These are phyloP conservation scores for Chlamydomonas eustigma DNA, from an alignment of 139 green algal species.

Conservation along the genomic window DNA sequence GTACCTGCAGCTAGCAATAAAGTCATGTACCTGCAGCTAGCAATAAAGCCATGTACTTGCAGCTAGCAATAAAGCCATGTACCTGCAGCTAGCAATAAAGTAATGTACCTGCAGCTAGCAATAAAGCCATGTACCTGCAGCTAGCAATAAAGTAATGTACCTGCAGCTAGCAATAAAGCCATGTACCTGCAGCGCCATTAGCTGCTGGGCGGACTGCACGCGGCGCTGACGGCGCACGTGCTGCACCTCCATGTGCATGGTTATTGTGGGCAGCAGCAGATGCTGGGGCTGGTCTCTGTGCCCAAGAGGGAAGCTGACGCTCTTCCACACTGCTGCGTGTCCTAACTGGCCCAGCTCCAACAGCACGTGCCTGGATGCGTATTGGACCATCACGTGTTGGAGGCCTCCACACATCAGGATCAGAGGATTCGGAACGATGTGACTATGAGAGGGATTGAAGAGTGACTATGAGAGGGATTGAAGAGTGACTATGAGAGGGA, in stretches of 20 bases:
- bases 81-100: too few relatives aligned
- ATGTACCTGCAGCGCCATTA: slow-evolving; percentile 16
- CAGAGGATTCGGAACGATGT: slow-evolving; percentile 19
- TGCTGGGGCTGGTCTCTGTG: not conserved
- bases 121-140: too few relatives aligned
- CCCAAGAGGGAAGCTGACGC: not conserved
- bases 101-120: too few relatives aligned
- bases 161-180: too few relatives aligned
- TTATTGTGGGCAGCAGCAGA: not conserved
- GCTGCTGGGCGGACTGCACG: not conserved
- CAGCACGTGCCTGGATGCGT: not conserved
- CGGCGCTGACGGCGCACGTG: not conserved
- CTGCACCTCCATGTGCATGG: not conserved
- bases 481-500: slow-evolving; percentile 3
- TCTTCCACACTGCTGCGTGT: slow-evolving; percentile 10
- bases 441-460: slow-evolving; percentile 1
- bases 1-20: too few relatives aligned
- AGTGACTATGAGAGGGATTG: slow-evolving; percentile 7
- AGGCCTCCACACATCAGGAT: slow-evolving; percentile 56
- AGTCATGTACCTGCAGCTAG: too few relatives aligned
- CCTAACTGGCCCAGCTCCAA: not conserved
- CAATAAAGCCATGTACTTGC: too few relatives aligned
- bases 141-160: too few relatives aligned
- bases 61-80: too few relatives aligned
- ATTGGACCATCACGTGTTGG: slow-evolving; percentile 26